Evolutionary conservation across 805 yeast genomes (phyloP).

Genomic region (Candida caryicola): DNA sequence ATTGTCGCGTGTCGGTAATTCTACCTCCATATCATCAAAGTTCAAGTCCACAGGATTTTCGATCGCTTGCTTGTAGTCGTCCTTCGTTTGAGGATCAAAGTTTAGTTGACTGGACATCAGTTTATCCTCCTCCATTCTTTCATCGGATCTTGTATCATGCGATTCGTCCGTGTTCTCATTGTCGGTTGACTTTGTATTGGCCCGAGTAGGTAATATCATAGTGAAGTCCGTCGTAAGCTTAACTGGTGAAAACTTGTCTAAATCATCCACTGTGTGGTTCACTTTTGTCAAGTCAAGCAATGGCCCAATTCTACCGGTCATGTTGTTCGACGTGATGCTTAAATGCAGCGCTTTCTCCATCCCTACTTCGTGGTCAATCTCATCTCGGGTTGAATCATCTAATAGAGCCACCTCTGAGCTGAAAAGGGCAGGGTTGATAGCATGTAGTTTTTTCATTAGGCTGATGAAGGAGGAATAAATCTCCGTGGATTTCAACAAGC

Average conservation of each 20-base stretch:
- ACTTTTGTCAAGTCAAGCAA: slow-evolving; percentile 33
- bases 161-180: not conserved
- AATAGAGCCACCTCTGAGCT: slow-evolving; percentile 21
- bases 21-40: slow-evolving; percentile 7
- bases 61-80: not conserved
- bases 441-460: slow-evolving; percentile 26
- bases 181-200: not conserved
- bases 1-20: too few relatives aligned
- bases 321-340: slow-evolving; percentile 10
- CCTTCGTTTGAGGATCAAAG: not conserved
- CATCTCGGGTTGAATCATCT: slow-evolving; percentile 25
- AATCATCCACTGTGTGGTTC: slow-evolving; percentile 4
- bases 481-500: slow-evolving; percentile 30
- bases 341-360: slow-evolving; percentile 22
- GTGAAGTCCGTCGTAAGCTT: slow-evolving; percentile 33
- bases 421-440: slow-evolving; percentile 28
- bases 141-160: too few relatives aligned
- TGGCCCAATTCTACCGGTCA: slow-evolving; percentile 13
- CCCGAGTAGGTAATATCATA: slow-evolving; percentile 24
- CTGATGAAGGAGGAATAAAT: slow-evolving; percentile 20
- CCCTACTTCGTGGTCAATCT: slow-evolving; percentile 32
- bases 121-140: too few relatives aligned
- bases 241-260: slow-evolving; percentile 23
- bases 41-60: not conserved
- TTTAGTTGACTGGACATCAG: not conserved